Evolutionary conservation across 2,329 filamentous ascomycete genomes (phyloP).

Genomic region (Colletotrichum truncatum): DNA sequence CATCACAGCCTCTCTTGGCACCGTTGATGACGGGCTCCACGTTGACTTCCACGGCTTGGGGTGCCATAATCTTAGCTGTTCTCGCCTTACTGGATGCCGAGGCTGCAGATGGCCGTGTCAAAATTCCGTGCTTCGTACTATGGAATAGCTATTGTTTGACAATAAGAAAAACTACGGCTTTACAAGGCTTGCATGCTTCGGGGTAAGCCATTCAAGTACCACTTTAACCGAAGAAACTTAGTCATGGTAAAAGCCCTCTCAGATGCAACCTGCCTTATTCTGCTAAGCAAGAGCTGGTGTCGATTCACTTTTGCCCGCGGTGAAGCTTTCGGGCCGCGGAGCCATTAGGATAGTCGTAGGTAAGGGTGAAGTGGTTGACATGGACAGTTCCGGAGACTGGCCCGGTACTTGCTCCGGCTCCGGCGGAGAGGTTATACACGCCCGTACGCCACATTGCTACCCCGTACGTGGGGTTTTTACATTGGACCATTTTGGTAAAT

Average conservation of each 20-base stretch:
- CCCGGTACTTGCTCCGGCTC: constrained; percentile 10
- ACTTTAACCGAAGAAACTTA: background rate
- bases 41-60: background rate
- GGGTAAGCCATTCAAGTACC: background rate
- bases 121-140: too few relatives aligned
- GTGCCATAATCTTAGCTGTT: background rate
- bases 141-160: too few relatives aligned
- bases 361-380: background rate
- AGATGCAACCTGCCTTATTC: background rate
- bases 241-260: background rate
- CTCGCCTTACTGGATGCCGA: too few relatives aligned
- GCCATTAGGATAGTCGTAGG: background rate
- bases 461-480: background rate
- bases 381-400: background rate
- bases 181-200: background rate
- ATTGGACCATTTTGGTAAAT: too few relatives aligned
- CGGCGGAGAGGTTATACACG: background rate
- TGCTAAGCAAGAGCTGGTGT: background rate
- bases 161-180: background rate
- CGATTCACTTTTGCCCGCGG: background rate
- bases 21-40: background rate
- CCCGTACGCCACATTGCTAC: background rate
- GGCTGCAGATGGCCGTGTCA: too few relatives aligned
- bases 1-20: background rate
- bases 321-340: constrained; percentile 5